These are phyloP conservation scores for Cryptococcus deneoformans DNA, from an alignment of 1,284 basidiomycete genomes.

Conservation along the genomic window DNA sequence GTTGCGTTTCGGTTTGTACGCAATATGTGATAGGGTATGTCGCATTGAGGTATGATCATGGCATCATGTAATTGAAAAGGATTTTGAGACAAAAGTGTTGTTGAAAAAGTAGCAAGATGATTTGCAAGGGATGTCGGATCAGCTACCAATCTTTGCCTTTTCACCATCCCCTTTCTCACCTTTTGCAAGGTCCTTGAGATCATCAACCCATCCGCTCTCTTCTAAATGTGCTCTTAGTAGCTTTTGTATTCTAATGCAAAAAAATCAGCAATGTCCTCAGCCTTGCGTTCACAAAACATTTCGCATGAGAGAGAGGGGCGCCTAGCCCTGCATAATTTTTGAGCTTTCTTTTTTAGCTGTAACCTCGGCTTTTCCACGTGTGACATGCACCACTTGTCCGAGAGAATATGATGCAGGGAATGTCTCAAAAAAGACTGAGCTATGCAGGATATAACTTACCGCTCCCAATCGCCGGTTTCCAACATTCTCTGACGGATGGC, in stretches of 20 bases:
- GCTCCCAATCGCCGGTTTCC: conserved; percentile 46
- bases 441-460: no score
- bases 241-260: conserved; percentile 29
- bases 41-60: no score
- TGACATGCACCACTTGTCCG: no score
- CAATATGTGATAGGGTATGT: neutral
- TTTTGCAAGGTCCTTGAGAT: conserved; percentile 45
- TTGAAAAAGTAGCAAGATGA: no score
- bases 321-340: no score
- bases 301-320: no score
- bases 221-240: conserved; percentile 28
- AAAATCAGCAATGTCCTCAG: neutral
- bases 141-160: neutral
- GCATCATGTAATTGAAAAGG: no score
- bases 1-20: neutral
- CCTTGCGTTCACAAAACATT: neutral
- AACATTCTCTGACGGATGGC: conserved; percentile 36
- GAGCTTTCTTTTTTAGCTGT: no score
- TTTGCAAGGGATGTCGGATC: neutral
- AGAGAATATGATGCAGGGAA: no score
- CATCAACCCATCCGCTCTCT: conserved; percentile 43
- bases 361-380: no score
- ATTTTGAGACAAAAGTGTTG: no score
- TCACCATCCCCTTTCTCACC: conserved; percentile 22
- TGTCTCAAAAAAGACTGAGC: no score